Conservation (phyloP, 495 filamentous ascomycete species). For the Usnea hakonensis region DNA sequence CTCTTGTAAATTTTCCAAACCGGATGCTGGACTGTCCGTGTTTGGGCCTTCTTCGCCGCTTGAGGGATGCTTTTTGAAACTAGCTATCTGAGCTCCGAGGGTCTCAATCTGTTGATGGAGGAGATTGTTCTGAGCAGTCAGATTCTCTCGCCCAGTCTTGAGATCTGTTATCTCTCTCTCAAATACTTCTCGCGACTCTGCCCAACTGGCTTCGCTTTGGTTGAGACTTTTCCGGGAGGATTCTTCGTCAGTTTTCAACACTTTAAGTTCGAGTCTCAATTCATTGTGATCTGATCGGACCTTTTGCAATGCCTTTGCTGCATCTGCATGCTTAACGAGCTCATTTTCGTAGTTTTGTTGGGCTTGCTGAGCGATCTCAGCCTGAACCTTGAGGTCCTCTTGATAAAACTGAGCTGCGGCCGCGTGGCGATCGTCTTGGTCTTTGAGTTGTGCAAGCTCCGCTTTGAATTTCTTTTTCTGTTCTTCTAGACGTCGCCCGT, state of each 20-base stretch:
- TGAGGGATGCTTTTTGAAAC: constrained; percentile 61
- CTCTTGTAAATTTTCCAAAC: constrained; percentile 70
- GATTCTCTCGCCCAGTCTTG: constrained; percentile 67
- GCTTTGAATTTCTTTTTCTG: constrained; percentile 66
- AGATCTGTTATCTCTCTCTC: constrained; percentile 77
- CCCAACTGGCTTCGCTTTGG: constrained; percentile 82
- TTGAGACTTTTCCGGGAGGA: constrained; percentile 67
- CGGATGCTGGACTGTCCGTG: constrained; percentile 34
- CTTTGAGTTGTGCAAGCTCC: constrained; percentile 74
- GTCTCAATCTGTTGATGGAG: constrained; percentile 83
- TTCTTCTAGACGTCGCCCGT: constrained; percentile 63
- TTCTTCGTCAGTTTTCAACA: constrained; percentile 68
- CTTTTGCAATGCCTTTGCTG: constrained; percentile 70
- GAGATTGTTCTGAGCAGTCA: constrained; percentile 75
- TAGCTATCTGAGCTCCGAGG: constrained; percentile 66
- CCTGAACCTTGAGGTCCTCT: constrained; percentile 85
- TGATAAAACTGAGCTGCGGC: constrained; percentile 73
- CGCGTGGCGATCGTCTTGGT: constrained; percentile 72
- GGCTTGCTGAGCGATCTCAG: constrained; percentile 82
- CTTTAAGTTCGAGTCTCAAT: constrained; percentile 64
- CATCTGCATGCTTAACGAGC: constrained; percentile 87
- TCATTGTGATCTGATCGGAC: constrained; percentile 74
- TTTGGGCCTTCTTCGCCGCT: constrained; percentile 41
- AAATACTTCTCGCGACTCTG: constrained; percentile 66
- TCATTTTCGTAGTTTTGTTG: constrained; percentile 94